Evolutionary conservation across 202 grass and related monocot species (phyloP).

Genomic region (Bolboschoenoplectus hybrid): DNA sequence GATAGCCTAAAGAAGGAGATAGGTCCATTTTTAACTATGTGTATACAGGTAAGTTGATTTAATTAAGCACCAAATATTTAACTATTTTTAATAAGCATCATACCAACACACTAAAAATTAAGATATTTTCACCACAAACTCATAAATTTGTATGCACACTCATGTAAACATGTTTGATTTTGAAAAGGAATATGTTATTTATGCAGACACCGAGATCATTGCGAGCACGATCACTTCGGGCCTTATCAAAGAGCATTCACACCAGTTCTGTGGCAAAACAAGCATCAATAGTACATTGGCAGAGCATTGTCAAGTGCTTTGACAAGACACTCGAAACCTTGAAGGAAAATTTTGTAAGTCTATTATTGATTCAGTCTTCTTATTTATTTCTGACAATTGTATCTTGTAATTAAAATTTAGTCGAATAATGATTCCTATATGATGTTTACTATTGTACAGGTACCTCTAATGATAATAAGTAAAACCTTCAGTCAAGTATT

Average conservation of each 20-base stretch:
- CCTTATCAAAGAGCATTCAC: slow-evolving; percentile 74
- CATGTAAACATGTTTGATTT: not conserved
- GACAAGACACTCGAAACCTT: slow-evolving; percentile 65
- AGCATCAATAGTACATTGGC: slow-evolving; percentile 81
- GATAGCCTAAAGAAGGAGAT: slow-evolving; percentile 96
- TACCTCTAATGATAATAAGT: slow-evolving; percentile 80
- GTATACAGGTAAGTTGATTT: slow-evolving; percentile 75
- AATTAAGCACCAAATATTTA: slow-evolving; percentile 13
- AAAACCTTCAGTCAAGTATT: slow-evolving; percentile 88
- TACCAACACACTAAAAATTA: not conserved
- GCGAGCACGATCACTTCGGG: slow-evolving; percentile 69
- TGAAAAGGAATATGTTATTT: slow-evolving; percentile 17
- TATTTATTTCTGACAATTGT: not conserved
- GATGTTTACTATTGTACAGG: slow-evolving; percentile 51
- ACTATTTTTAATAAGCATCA: not conserved
- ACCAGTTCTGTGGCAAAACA: slow-evolving; percentile 77
- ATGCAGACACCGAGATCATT: slow-evolving; percentile 77
- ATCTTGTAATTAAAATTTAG: not conserved
- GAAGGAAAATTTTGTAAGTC: slow-evolving; percentile 68
- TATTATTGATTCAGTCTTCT: not conserved
- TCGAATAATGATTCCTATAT: slow-evolving; percentile 36
- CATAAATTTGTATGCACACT: not conserved
- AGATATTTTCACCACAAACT: not conserved
- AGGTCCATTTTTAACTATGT: slow-evolving; percentile 73
- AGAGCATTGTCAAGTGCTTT: slow-evolving; percentile 75